Evolutionary conservation across 805 yeast species (phyloP), one percentile per base, ranked within the genome.

Genomic region (Wickerhamiella qilinensis): DNA sequence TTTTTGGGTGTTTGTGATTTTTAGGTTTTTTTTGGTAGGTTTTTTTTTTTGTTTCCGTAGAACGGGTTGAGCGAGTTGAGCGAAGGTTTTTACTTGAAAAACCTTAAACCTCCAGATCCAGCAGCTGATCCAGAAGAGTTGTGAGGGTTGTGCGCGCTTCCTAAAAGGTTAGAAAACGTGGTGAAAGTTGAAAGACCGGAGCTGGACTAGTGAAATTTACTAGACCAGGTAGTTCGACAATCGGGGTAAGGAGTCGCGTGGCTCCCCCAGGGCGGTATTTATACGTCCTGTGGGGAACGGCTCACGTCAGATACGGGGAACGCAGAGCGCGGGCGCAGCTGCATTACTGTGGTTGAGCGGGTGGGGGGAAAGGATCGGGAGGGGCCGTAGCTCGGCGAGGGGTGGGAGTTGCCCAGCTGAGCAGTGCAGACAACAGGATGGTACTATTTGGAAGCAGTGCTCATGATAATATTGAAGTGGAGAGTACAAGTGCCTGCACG

Each of bases 21-120:
- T 50, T 50, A 52, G 48, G 54, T 14, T 44, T 51, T 27, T 38
- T 55, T 43, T 42, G 30, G 19, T 19, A 20, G 33, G 11, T 37
- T 42, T 36, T 41, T 57, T 40, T 50, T 53, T 50, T 44, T 64
- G 52, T 40, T 52, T 46, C 46, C 58, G 52, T 39, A 51, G 50
- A 45, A 58, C 0, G 73, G 25, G 25, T 22, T 22, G 6, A 7
- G 25, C 11, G 25, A 22, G 25, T 11, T 6, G 25, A 7, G 6
- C 11, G 25, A 7, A 11, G 11, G 25, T 11, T 6, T 6, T 22
- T 22, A 22, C 25, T 22, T 22, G 31, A 14, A 8, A 28, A 28
- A 77, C 74, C 46, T 64, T 41, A 58, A 59, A 38, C 55, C 64
- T 30, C 67, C 65, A 48, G 55, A 52, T 42, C 66, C 61, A 52